These are phyloP conservation scores for Kitagawia praeruptora DNA, from an alignment of 129 eudicot species.

Conservation along the genomic window DNA sequence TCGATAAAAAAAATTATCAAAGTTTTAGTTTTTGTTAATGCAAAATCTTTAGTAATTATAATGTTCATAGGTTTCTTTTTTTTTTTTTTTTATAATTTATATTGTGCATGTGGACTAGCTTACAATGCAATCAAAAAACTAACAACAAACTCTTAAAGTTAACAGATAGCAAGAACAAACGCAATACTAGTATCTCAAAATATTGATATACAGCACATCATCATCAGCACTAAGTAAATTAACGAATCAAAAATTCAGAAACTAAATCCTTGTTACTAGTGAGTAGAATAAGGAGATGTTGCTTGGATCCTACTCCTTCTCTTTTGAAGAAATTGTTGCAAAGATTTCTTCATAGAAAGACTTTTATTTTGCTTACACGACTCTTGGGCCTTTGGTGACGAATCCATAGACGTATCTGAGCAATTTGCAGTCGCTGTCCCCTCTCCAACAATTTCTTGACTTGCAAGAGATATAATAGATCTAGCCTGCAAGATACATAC, in stretches of 20 bases:
- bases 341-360: constrained; percentile 56
- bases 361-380: constrained; percentile 21
- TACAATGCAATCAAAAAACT: no score
- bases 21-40: no score
- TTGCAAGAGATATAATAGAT: constrained; percentile 46
- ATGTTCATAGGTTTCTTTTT: no score
- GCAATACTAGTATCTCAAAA: no score
- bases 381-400: constrained; percentile 10
- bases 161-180: no score
- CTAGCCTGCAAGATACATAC: constrained; percentile 34
- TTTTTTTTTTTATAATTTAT: no score
- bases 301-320: constrained; percentile 54
- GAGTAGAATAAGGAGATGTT: constrained; percentile 56
- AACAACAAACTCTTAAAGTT: no score
- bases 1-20: no score
- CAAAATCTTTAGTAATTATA: no score
- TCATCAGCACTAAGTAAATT: no score
- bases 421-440: background rate
- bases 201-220: no score
- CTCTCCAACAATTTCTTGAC: constrained; percentile 24
- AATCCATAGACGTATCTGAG: background rate
- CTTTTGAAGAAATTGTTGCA: constrained; percentile 56
- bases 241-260: background rate
- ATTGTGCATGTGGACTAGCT: no score
- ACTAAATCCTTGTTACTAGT: background rate